Evolutionary conservation across 2,329 filamentous ascomycete species (phyloP).

Genomic region (Aspergillus phoenicis): DNA sequence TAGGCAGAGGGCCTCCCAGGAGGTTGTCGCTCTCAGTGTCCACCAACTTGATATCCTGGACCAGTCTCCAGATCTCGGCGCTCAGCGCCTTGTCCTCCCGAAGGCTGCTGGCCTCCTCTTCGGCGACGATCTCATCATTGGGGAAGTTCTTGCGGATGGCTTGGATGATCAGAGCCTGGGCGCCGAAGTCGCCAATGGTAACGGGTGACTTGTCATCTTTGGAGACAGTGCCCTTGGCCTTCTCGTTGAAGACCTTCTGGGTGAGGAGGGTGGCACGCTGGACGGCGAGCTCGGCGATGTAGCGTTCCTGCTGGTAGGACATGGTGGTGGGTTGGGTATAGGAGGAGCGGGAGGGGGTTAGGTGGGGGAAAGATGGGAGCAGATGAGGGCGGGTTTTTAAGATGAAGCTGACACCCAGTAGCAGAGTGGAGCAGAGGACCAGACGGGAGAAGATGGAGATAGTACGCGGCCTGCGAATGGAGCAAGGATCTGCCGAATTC

Average conservation of each 20-base stretch:
- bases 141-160: slow-evolving; percentile 91
- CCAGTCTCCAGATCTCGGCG: slow-evolving; percentile 80
- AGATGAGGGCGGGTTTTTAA: slow-evolving; percentile 45
- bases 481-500: slow-evolving; percentile 25
- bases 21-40: slow-evolving; percentile 66
- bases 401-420: slow-evolving; percentile 48
- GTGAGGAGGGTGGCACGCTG: slow-evolving; percentile 78
- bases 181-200: slow-evolving; percentile 96
- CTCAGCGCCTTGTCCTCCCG: slow-evolving; percentile 70
- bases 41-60: slow-evolving; percentile 69
- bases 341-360: slow-evolving; percentile 24
- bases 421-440: slow-evolving; percentile 41
- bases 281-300: slow-evolving; percentile 83
- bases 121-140: slow-evolving; percentile 84
- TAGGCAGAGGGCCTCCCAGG: slow-evolving; percentile 69
- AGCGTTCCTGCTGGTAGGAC: slow-evolving; percentile 74
- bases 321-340: slow-evolving; percentile 35
- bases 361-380: slow-evolving; percentile 38
- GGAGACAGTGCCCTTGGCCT: slow-evolving; percentile 88
- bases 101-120: slow-evolving; percentile 86
- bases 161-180: slow-evolving; percentile 91
- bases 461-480: slow-evolving; percentile 22
- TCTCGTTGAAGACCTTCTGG: slow-evolving; percentile 78
- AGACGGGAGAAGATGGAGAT: slow-evolving; percentile 33
- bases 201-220: slow-evolving; percentile 97